Conservation (phyloP, 805 yeast species). For the Yarrowia osloensis region DNA sequence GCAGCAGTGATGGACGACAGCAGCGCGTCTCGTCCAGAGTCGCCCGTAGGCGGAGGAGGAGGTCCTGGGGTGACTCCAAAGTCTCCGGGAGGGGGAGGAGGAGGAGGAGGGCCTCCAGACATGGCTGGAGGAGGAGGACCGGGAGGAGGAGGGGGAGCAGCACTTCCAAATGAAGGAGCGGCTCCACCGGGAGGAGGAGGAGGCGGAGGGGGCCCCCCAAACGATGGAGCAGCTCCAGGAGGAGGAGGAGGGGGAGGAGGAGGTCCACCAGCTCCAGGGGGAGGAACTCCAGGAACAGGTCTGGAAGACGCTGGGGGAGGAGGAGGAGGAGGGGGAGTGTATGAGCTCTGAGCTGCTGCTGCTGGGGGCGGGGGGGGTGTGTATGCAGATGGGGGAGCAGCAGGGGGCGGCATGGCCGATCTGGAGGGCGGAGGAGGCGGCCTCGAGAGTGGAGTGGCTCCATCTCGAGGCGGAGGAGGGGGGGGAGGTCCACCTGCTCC, state of each 20-base stretch:
- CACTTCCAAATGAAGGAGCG: constrained; percentile 35
- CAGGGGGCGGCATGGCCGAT: constrained; percentile 34
- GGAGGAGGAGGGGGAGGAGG: constrained; percentile 39
- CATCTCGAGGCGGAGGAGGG: constrained; percentile 45
- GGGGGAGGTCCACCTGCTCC: constrained; percentile 41
- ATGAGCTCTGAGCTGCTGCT: constrained; percentile 30
- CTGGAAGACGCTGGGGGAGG: constrained; percentile 34
- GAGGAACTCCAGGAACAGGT: constrained; percentile 34
- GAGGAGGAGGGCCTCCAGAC: constrained; percentile 39
- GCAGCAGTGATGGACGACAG: constrained; percentile 84
- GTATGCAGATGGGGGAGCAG: constrained; percentile 33
- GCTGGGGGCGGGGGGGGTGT: constrained; percentile 34
- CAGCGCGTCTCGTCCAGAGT: constrained; percentile 72
- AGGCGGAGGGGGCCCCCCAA: constrained; percentile 34
- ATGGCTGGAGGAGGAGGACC: constrained; percentile 39
- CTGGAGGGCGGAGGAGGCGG: constrained; percentile 38
- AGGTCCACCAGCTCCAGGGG: constrained; percentile 34
- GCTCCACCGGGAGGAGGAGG: constrained; percentile 42
- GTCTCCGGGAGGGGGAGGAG: constrained; percentile 38
- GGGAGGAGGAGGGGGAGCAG: constrained; percentile 37
- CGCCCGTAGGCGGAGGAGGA: constrained; percentile 51
- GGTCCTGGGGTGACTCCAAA: constrained; percentile 45
- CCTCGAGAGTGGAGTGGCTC: constrained; percentile 21
- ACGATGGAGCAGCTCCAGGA: constrained; percentile 34
- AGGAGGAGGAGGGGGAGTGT: constrained; percentile 35